Base-by-base conservation (phyloP, 371 early-diverging fungal genomes). In the Zopfochytrium polystomum region DNA sequence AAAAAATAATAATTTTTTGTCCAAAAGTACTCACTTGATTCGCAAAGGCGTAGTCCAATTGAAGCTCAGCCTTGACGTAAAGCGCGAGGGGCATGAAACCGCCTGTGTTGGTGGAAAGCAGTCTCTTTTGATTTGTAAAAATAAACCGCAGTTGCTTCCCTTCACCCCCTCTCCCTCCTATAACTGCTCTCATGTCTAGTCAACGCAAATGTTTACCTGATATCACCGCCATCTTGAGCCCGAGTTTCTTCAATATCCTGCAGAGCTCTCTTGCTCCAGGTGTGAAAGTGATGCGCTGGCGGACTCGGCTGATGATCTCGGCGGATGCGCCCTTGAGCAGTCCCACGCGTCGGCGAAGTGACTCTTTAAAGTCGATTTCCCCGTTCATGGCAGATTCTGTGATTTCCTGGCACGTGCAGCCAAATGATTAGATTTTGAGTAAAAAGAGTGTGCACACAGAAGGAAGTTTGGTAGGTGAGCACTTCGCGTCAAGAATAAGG, bases 1-100 rank as follows among this genome's bases (percentile, higher is more conserved):
- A 48, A 15, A 11, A 26, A 34, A n/a, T 15, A 43, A 33, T 7
- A 27, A 18, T 13, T 5, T 13, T 11, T 6, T 13, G 38, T 30
- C 22, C 43, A 11, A 68, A 5, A 66, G 18, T 26, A 51, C 51
- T 13, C 57, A 87, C 85, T 76, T 92, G 87, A 69, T 98, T 98
- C 7, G 96, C 98, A 80, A 93, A 96, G 1, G 94, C 93, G 70
- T 95, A 95, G 75, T 98, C 98, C 29, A 96, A 79, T 2, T 88
- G 89, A 26, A 98, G 80, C 55, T 90, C 87, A 25, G 83, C 72
- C 72, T 93, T 92, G 49, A 98, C 96, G 68, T 91, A 88, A 13
- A 77, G 64, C 1, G 96, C 96, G 44, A 98, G 74, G 4, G 95
- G 96, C 71, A 91, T 81, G 66, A 98, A 98, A 1, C 98, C 96